Evolutionary conservation across 805 yeast genomes (phyloP).

Genomic region (Kodamaea hsintzibuensis): DNA sequence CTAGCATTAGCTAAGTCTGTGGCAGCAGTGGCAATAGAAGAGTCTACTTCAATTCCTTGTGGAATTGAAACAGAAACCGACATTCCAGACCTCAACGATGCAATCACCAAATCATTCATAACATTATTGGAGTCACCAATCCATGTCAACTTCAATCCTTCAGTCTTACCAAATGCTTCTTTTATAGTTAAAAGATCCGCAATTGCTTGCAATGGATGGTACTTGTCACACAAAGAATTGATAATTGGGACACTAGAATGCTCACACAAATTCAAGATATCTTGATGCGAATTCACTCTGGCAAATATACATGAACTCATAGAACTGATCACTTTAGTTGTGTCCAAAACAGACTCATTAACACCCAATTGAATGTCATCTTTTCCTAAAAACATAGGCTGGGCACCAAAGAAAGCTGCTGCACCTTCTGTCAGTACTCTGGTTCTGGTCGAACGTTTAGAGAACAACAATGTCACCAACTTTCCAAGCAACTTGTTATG

Average conservation of each 20-base stretch:
- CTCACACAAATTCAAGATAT: constrained; percentile 73
- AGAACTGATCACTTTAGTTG: constrained; percentile 85
- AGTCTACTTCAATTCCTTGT: constrained; percentile 61
- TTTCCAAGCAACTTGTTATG: constrained; percentile 70
- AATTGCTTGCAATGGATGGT: constrained; percentile 94
- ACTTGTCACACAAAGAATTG: constrained; percentile 89
- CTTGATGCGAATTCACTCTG: constrained; percentile 85
- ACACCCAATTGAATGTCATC: constrained; percentile 97
- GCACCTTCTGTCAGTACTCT: constrained; percentile 95
- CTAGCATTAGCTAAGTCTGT: constrained; percentile 49
- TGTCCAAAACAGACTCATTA: constrained; percentile 87
- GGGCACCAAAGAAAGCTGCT: constrained; percentile 87
- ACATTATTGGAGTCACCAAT: constrained; percentile 97
- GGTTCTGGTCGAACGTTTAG: constrained; percentile 94
- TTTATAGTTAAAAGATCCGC: constrained; percentile 86
- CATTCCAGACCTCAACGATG: constrained; percentile 82
- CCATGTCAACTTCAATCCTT: constrained; percentile 84
- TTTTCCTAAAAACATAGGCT: constrained; percentile 93
- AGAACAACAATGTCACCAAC: constrained; percentile 78
- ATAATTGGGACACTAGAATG: constrained; percentile 89
- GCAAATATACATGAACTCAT: constrained; percentile 98
- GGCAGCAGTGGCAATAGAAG: constrained; percentile 56
- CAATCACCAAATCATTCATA: constrained; percentile 88
- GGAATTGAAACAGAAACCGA: constrained; percentile 86
- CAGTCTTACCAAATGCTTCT: constrained; percentile 63